phyloP scores from a whole-genome alignment of 2,329 filamentous ascomycete species.

The Hypoxylon sp. region DNA sequence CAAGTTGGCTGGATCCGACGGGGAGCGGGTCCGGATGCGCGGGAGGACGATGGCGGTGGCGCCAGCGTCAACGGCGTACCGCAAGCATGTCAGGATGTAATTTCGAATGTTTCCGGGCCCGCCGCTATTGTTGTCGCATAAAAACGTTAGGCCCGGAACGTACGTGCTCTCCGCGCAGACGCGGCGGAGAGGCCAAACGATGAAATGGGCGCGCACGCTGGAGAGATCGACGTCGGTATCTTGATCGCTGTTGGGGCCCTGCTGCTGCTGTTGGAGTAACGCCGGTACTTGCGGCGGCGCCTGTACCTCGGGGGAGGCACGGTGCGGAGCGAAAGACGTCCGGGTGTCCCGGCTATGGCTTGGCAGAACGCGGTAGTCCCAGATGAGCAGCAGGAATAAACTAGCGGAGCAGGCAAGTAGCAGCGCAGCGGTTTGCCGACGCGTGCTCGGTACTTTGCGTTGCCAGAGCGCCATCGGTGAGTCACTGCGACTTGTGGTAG shows the following conservation, averaged over 20 bases:
- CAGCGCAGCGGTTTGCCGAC: conserved; percentile 14
- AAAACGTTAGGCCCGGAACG: conserved; percentile 60
- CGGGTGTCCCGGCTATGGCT: conserved; percentile 1
- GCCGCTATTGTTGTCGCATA: conserved; percentile 66
- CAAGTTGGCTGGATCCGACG: conserved; percentile 56
- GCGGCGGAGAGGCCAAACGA: conserved; percentile 61
- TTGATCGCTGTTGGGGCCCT: background rate
- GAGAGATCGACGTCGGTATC: conserved; percentile 54
- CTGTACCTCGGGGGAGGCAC: background rate
- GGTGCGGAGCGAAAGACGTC: conserved; percentile 8
- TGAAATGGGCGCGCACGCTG: conserved; percentile 57
- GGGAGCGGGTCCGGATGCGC: conserved; percentile 59
- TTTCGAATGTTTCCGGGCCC: conserved; percentile 67
- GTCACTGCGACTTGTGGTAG: conserved; percentile 4
- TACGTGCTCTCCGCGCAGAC: conserved; percentile 60
- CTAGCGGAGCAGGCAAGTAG: conserved; percentile 15
- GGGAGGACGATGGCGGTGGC: conserved; percentile 62
- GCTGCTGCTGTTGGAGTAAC: conserved; percentile 15
- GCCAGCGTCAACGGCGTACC: conserved; percentile 64
- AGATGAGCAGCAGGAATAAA: conserved; percentile 22
- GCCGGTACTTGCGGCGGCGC: background rate
- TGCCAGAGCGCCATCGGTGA: conserved; percentile 23
- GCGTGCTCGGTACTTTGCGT: conserved; percentile 6
- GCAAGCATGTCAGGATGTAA: conserved; percentile 65
- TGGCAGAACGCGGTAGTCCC: conserved; percentile 15